Conservation (phyloP, 306 rosid genomes). For the Vachellia collinsii region DNA sequence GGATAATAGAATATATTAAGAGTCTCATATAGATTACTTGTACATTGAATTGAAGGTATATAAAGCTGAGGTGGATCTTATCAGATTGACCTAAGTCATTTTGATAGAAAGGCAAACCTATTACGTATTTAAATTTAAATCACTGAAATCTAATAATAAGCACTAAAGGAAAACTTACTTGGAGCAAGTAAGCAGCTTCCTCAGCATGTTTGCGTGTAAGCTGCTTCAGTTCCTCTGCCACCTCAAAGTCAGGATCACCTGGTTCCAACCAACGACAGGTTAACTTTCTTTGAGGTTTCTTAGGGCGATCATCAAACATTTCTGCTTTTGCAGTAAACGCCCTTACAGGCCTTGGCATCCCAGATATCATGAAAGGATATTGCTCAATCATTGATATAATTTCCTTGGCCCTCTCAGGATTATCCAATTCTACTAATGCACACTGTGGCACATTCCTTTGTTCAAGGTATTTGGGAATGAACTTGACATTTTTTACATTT, state of each 20-base stretch:
- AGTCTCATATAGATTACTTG: too few species aligned
- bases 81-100: too few species aligned
- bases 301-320: conserved; percentile 81
- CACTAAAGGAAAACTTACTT: conserved; percentile 42
- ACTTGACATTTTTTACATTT: conserved; percentile 45
- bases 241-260: conserved; percentile 68
- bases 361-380: conserved; percentile 63
- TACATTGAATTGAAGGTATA: too few species aligned
- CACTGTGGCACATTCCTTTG: conserved; percentile 47
- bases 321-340: conserved; percentile 50
- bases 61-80: too few species aligned
- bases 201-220: conserved; percentile 55
- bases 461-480: conserved; percentile 56
- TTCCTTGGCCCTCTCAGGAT: conserved; percentile 39
- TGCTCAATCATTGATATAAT: conserved; percentile 35
- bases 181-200: conserved; percentile 55
- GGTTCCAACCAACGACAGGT: conserved; percentile 61
- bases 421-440: conserved; percentile 59
- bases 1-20: too few species aligned
- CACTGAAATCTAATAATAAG: background rate
- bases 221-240: conserved; percentile 58
- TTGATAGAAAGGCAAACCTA: too few species aligned
- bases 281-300: conserved; percentile 57
- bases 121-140: too few species aligned
- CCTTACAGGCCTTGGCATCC: conserved; percentile 71